Percentiles rank a stretch among this genome's conserved stretches.
Conservation (phyloP, 2,329 filamentous ascomycete genomes). For the Didymella lethalis region DNA sequence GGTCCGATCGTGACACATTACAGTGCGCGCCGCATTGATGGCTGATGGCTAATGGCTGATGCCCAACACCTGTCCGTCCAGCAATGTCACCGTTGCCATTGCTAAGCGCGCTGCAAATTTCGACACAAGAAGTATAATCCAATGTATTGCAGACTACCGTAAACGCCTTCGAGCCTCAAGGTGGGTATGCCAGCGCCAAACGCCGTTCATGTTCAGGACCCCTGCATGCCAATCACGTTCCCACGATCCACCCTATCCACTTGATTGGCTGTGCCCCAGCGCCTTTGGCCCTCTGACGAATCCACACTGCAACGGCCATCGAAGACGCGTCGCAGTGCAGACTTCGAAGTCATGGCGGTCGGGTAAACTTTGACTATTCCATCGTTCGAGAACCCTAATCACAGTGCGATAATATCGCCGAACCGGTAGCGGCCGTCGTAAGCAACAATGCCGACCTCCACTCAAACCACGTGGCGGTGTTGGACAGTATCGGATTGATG, state of each 20-base stretch:
- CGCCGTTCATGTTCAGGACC: slow-evolving; percentile 19
- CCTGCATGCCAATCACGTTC: slow-evolving; percentile 37
- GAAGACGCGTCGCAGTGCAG: slow-evolving; percentile 26
- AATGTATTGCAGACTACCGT: slow-evolving; percentile 32
- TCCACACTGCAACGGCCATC: slow-evolving; percentile 30
- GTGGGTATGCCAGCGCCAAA: slow-evolving; percentile 29
- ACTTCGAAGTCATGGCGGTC: slow-evolving; percentile 13
- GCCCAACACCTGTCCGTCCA: slow-evolving; percentile 10
- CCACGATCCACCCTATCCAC: slow-evolving; percentile 21
- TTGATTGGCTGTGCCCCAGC: slow-evolving; percentile 40
- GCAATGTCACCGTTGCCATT: slow-evolving; percentile 9
- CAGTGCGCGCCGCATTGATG: slow-evolving; percentile 10
- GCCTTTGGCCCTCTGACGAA: slow-evolving; percentile 36
- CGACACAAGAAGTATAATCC: slow-evolving; percentile 18
- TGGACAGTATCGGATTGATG: slow-evolving; percentile 3
- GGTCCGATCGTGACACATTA: slow-evolving; percentile 14
- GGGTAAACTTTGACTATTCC: slow-evolving; percentile 11
- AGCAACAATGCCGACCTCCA: slow-evolving; percentile 8
- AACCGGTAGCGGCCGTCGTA: slow-evolving; percentile 6
- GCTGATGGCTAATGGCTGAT: slow-evolving; percentile 12
- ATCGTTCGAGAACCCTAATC: not conserved
- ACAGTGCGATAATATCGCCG: slow-evolving; percentile 7
- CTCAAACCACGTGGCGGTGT: slow-evolving; percentile 11
- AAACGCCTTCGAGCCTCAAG: slow-evolving; percentile 18
- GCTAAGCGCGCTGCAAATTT: slow-evolving; percentile 11